Percentiles rank a stretch among this genome's conserved stretches.
Evolutionary conservation across 1,139 yeast genomes (phyloP).

Genomic region (Suhomyces atakaporum): DNA sequence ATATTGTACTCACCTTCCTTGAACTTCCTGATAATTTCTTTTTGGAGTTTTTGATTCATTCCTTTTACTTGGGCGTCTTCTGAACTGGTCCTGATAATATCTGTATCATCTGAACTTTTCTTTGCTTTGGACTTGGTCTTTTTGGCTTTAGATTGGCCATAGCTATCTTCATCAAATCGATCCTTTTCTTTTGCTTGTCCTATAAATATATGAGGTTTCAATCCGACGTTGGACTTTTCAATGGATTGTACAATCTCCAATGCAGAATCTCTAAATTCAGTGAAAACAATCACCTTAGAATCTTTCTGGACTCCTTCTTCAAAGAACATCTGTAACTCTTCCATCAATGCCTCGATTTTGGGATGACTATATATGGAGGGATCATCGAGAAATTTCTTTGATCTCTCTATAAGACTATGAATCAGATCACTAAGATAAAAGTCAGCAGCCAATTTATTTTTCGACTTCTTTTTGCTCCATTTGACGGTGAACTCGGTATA

Average conservation of each 20-base stretch:
- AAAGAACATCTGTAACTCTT: constrained; percentile 61
- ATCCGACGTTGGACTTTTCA: constrained; percentile 35
- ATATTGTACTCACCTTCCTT: constrained; percentile 72
- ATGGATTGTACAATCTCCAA: constrained; percentile 76
- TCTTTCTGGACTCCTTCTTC: constrained; percentile 31
- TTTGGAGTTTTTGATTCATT: constrained; percentile 74
- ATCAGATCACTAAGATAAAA: constrained; percentile 58
- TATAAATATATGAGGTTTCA: constrained; percentile 83
- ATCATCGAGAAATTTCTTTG: constrained; percentile 45
- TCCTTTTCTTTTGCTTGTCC: constrained; percentile 74
- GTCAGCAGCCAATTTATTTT: constrained; percentile 59
- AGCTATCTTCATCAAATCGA: constrained; percentile 56
- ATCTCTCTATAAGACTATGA: constrained; percentile 41
- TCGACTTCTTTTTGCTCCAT: constrained; percentile 49
- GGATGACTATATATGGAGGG: constrained; percentile 66
- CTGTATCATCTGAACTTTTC: constrained; percentile 21
- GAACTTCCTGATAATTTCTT: constrained; percentile 71
- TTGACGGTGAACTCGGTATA: constrained; percentile 60
- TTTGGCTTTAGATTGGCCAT: constrained; percentile 28
- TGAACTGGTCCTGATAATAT: constrained; percentile 37
- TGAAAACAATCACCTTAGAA: constrained; percentile 82
- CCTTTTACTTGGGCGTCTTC: constrained; percentile 57
- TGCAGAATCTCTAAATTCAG: constrained; percentile 88
- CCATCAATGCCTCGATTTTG: constrained; percentile 62
- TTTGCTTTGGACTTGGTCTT: constrained; percentile 19